A percentile compares a stretch with the other conserved stretches of the same genome.
Conservation (phyloP, 495 filamentous ascomycete genomes). For the Tuber aestivum region DNA sequence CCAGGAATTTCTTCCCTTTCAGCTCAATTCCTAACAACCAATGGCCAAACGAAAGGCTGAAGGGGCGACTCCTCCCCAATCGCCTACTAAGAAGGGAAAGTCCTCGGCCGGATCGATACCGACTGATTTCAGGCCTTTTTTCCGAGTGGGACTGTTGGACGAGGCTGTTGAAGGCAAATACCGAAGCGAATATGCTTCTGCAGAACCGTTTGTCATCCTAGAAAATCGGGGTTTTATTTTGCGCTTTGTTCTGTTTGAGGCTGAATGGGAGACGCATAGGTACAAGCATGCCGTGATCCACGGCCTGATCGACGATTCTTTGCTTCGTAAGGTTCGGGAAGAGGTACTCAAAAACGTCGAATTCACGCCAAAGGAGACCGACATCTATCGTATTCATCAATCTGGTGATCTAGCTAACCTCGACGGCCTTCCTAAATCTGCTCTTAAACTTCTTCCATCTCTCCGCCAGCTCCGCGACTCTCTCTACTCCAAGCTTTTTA, state of each 20-base stretch:
- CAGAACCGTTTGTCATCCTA: conserved; percentile 55
- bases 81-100: conserved; percentile 36
- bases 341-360: conserved; percentile 84
- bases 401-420: conserved; percentile 96
- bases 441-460: conserved; percentile 74
- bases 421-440: conserved; percentile 78
- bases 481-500: conserved; percentile 83
- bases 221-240: too few relatives aligned
- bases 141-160: conserved; percentile 73
- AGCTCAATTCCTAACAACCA: conserved; percentile 11
- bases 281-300: conserved; percentile 91
- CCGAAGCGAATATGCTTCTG: conserved; percentile 62
- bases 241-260: conserved; percentile 16
- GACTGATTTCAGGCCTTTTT: conserved; percentile 46
- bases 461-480: conserved; percentile 82
- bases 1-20: neutral
- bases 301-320: conserved; percentile 64
- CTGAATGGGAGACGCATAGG: conserved; percentile 40
- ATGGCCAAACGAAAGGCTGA: conserved; percentile 42
- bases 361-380: conserved; percentile 98
- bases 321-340: conserved; percentile 77
- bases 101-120: conserved; percentile 24
- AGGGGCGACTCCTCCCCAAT: conserved; percentile 14
- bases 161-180: conserved; percentile 60
- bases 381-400: conserved; percentile 99